Base-by-base conservation (phyloP, 176 grass and related monocot genomes). In the Cenchrus purpureus region DNA sequence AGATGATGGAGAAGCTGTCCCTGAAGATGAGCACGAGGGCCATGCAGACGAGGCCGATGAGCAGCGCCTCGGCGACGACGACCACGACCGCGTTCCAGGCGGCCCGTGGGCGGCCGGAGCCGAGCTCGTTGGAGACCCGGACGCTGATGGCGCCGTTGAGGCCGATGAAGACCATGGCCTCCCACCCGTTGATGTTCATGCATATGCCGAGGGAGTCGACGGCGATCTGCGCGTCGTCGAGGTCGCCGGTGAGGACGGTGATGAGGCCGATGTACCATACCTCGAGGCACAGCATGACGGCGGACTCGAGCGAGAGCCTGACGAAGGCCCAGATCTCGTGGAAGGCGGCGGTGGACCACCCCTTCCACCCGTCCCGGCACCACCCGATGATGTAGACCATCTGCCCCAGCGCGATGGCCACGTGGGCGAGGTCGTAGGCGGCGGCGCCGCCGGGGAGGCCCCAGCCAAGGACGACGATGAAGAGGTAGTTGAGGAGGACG, bases 141-240 rank as follows among this genome's bases (percentile, higher is more conserved):
- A 94, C 89, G 29, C 89, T 94, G 80, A 91, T 78, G 1, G 92
- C 92, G 0, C 86, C 76, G 65, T 91, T 94, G 2, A 94, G 37
- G 12, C 92, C 92, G 20, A 91, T 89, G 83, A 94, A 94, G 25
- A 94, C 14, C 86, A 89, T 91, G 0, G 16, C 52, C 74, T 91
- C 92, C 84, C 86, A 94, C 4, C 92, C 92, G 74, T 91, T 89
- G 48, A 94, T 37, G 81, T 89, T 94, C 89, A 94, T 89, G 88
- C 86, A 94, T 20, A 94, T 84, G 6, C 86, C 87, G 11, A 94
- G 84, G 10, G 88, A 91, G 46, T 75, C 83, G 31, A 94, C 75
- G 37, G 92, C 83, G 9, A 91, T 84, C 83, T 91, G 64, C 3
- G 86, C 88, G 12, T 91, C 61, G 9, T 72, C 0, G 44, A 94